Conservation (phyloP, 2,329 filamentous ascomycete species). For the Colletotrichum tropicicola region DNA sequence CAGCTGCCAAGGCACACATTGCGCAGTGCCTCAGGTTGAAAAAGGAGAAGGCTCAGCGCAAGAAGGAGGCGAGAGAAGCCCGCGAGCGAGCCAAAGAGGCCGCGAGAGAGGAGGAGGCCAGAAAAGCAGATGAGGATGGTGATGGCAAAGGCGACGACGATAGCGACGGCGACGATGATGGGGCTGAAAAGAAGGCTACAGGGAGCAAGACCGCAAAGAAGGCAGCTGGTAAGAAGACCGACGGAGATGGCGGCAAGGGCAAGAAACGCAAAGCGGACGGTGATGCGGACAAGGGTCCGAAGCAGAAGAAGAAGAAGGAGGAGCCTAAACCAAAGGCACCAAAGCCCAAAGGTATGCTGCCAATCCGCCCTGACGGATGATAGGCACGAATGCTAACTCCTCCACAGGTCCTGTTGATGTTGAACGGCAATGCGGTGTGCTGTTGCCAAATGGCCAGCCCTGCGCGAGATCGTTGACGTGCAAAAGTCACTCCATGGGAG, state of each 20-base stretch:
- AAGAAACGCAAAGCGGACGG: conserved; percentile 83
- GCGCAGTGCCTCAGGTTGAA: conserved; percentile 86
- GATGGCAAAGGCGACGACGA: conserved; percentile 61
- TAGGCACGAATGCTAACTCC: background rate
- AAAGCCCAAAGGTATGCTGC: conserved; percentile 78
- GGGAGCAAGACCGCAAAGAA: conserved; percentile 64
- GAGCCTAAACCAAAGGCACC: conserved; percentile 84
- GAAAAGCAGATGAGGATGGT: conserved; percentile 58
- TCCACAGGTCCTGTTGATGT: conserved; percentile 83
- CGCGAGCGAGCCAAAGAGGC: conserved; percentile 71
- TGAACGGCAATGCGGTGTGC: conserved; percentile 91
- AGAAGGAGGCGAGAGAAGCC: conserved; percentile 79
- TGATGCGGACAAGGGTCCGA: conserved; percentile 83
- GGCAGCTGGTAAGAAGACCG: conserved; percentile 70
- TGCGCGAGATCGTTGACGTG: conserved; percentile 91
- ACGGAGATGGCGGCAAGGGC: conserved; percentile 68
- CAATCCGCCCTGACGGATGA: background rate
- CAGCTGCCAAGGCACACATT: conserved; percentile 81
- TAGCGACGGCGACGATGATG: conserved; percentile 54
- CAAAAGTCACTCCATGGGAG: conserved; percentile 95
- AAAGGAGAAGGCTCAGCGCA: conserved; percentile 80
- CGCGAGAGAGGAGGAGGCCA: conserved; percentile 65
- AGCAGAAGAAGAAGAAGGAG: conserved; percentile 95
- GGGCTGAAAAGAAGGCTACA: conserved; percentile 50
- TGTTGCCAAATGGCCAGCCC: conserved; percentile 83